Base-by-base conservation (phyloP, 352 stramenopile species). In the Paralagenidium karlingii region DNA sequence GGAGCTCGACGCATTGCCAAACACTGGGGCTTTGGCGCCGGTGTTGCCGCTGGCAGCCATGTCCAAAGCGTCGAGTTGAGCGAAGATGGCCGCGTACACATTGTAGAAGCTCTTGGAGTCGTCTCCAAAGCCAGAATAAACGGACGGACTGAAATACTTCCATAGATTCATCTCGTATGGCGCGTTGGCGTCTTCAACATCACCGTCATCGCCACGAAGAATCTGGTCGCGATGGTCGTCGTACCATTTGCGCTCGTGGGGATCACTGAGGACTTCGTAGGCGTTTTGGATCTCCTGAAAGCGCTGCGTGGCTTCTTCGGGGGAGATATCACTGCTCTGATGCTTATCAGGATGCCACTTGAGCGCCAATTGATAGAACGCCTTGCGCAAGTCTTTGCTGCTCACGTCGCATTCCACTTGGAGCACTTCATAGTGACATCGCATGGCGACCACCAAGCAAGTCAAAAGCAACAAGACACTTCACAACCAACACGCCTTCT, bases 271-370 rank as follows among this genome's bases (percentile, higher is more conserved):
- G 49, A 92, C 75, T 47, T 86, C 74, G 53, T 92, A 92, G 11
- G 78, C 75, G 49, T 58, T 83, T 56, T 92, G 78, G 43, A 92
- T 82, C 48, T 79, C 70, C 51, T 92, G 75, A 58, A 92, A 92
- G 32, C 67, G 58, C 47, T 71, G 41, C 16, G 78, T 92, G 10
- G 78, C 73, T 40, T 89, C 78, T 11, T 86, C 78, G 34, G 51
- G 54, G 24, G 73, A 75, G 38, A 87, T 66, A 22, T 58, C 58
- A 43, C 81, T 75, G 47, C 70, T 46, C 43, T 86, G 69, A 49
- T 88, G 75, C 53, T 91, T 91, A 42, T 89, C 78, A n/a, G 78
- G 78, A 42, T 91, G 78, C 75, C 75, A 91, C 19, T 66, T 65
- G 34, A 89, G 53, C 33, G 78, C 78, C 40, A 84, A 66, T 13